Base-by-base conservation (phyloP, 208 protist genomes). In the Leptomonas pyrrhocoris region DNA sequence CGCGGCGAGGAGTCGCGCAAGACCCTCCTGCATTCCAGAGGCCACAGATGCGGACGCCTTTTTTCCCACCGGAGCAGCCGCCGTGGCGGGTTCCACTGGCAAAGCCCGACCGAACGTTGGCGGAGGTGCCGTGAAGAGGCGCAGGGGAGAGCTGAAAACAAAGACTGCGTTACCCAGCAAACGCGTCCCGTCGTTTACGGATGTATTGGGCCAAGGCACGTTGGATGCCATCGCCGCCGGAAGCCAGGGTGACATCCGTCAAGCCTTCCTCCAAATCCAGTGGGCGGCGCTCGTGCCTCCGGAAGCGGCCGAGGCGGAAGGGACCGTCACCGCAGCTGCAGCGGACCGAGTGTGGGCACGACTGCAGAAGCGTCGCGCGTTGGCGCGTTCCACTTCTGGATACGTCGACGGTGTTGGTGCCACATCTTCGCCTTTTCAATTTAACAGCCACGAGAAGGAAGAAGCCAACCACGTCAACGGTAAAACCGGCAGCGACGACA, bases 231-330 rank as follows among this genome's bases (percentile, higher is more conserved):
- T 96, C 34, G 76, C 68, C 23, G 79, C 78, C 27, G 57, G 79
- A 18, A 84, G 80, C 38, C 81, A 93, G 59, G 91, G 91, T 12
- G 91, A 96, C 68, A 85, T 96, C 27, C 84, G 91, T 12, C 91
- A 96, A 62, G 87, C 86, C 3, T 75, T 96, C 7, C 69, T 94
- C 11, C 91, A 96, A 71, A 28, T 86, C 18, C 83, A 94, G 59
- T 96, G 84, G 84, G 48, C 36, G 19, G 31, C 76, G n/a, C 63
- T 92, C 1, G 16, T 70, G 19, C 75, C 74, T 18, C 19, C 59
- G n/a, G 27, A 27, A 13, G 42, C 16, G 19, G 42, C 18, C 30
- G 13, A 2, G 9, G 31, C 34, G 34, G 28, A 25, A 31, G 4
- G 7, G 43, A n/a, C 7, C 16, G 16, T 19, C 18, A 12, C 43